Evolutionary conservation across 768 basidiomycete species (phyloP).

Genomic region (Psilocybe cubensis): DNA sequence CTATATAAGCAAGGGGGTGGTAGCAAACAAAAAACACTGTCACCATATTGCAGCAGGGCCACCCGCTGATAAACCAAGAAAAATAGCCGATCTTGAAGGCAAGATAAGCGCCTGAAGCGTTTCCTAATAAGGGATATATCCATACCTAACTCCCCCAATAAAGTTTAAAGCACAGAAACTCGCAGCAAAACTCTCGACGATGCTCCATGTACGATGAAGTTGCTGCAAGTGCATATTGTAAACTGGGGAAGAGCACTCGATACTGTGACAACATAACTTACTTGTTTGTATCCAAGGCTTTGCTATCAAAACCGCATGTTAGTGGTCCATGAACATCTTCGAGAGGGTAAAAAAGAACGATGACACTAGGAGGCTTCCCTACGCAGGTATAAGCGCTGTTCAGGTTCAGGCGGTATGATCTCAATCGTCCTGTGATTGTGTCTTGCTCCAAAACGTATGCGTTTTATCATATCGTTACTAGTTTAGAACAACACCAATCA

Average conservation of each 20-base stretch:
- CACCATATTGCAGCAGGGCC: conserved; percentile 89
- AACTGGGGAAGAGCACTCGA: neutral
- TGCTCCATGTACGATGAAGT: conserved; percentile 85
- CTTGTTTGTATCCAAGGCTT: conserved; percentile 82
- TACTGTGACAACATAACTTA: conserved; percentile 32
- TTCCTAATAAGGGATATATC: neutral
- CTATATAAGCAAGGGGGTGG: neutral
- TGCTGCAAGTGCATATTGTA: conserved; percentile 47
- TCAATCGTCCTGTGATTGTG: conserved; percentile 68
- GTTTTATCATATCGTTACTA: conserved; percentile 19
- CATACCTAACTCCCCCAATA: conserved; percentile 82
- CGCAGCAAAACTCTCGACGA: conserved; percentile 84
- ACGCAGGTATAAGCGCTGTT: conserved; percentile 97
- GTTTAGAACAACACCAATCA: conserved; percentile 26
- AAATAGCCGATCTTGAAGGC: conserved; percentile 64
- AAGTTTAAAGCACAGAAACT: conserved; percentile 92
- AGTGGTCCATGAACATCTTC: conserved; percentile 48
- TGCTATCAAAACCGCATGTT: conserved; percentile 60
- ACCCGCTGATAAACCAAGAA: conserved; percentile 82
- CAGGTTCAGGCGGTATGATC: conserved; percentile 98
- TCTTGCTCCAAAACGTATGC: conserved; percentile 14
- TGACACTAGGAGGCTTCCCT: conserved; percentile 90
- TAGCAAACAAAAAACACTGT: neutral
- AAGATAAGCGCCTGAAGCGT: conserved; percentile 5
- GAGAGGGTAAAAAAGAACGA: conserved; percentile 44